These are phyloP conservation scores for Geum urbanum DNA, from an alignment of 306 rosid genomes.

Conservation along the genomic window DNA sequence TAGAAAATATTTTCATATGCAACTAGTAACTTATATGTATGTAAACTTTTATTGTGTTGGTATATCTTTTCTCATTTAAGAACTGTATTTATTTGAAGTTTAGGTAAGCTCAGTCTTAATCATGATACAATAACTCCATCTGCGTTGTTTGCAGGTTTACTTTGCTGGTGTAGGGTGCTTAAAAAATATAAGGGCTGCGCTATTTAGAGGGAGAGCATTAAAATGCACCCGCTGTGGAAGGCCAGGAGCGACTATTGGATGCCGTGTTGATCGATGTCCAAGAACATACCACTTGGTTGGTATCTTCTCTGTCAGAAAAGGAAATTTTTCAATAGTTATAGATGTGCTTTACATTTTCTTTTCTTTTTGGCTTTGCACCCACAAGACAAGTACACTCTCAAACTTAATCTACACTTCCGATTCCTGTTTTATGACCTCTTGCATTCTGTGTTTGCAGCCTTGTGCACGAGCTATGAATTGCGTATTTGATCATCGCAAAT, in stretches of 20 bases:
- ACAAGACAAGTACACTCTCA: not conserved
- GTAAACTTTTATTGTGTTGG: not conserved
- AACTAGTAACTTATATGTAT: not conserved
- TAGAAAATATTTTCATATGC: not conserved
- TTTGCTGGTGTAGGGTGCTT: conserved; percentile 98
- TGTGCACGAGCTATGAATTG: conserved; percentile 97
- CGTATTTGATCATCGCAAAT: conserved; percentile 93
- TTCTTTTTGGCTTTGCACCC: not conserved
- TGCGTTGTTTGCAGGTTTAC: conserved; percentile 71
- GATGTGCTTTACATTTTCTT: not conserved
- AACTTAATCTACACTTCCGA: not conserved
- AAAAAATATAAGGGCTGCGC: conserved; percentile 94
- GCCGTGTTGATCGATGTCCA: conserved; percentile 98
- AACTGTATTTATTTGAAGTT: conserved; percentile 1
- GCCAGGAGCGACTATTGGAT: conserved; percentile 95
- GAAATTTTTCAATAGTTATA: conserved; percentile 17
- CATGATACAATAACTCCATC: conserved; percentile 12
- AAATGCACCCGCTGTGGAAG: conserved; percentile 96
- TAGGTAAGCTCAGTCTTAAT: conserved; percentile 2
- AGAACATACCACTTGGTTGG: conserved; percentile 96
- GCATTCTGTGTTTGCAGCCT: conserved; percentile 56
- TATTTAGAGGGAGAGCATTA: conserved; percentile 89
- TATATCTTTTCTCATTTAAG: not conserved
- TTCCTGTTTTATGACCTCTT: conserved; percentile 6
- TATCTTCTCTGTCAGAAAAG: conserved; percentile 18